Evolutionary conservation across 306 rosid species (phyloP).

Genomic region (Prunus davidiana): DNA sequence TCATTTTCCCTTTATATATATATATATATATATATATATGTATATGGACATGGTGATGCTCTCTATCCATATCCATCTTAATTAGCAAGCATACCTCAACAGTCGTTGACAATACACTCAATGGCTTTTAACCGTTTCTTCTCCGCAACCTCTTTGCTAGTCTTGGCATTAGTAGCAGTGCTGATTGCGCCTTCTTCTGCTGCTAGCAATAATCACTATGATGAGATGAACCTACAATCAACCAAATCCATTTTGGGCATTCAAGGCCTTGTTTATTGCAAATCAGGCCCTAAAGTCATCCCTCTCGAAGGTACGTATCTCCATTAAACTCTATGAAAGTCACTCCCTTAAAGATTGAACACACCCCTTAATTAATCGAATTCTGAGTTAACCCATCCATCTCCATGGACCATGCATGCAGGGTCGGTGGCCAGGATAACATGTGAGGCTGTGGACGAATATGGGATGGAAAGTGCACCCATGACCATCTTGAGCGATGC

Average conservation of each 20-base stretch:
- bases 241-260: slow-evolving; percentile 30
- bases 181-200: not conserved
- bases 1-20: no score
- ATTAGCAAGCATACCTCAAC: not conserved
- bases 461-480: slow-evolving; percentile 37
- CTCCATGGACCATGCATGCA: not conserved
- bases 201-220: not conserved
- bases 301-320: slow-evolving; percentile 43
- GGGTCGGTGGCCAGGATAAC: slow-evolving; percentile 53
- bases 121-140: slow-evolving; percentile 23
- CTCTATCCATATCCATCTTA: not conserved
- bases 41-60: no score
- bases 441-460: slow-evolving; percentile 35
- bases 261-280: slow-evolving; percentile 64
- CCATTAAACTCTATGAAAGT: no score
- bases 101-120: not conserved
- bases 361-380: not conserved
- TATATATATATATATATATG: no score
- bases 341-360: no score
- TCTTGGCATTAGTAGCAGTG: slow-evolving; percentile 5
- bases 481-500: slow-evolving; percentile 40
- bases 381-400: not conserved
- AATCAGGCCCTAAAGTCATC: slow-evolving; percentile 34
- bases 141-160: slow-evolving; percentile 13
- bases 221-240: slow-evolving; percentile 24